A percentile compares a stretch with the other conserved stretches of the same genome.
phyloP scores from a whole-genome alignment of 2,329 filamentous ascomycete species.

The Rhynchosporium secalis region DNA sequence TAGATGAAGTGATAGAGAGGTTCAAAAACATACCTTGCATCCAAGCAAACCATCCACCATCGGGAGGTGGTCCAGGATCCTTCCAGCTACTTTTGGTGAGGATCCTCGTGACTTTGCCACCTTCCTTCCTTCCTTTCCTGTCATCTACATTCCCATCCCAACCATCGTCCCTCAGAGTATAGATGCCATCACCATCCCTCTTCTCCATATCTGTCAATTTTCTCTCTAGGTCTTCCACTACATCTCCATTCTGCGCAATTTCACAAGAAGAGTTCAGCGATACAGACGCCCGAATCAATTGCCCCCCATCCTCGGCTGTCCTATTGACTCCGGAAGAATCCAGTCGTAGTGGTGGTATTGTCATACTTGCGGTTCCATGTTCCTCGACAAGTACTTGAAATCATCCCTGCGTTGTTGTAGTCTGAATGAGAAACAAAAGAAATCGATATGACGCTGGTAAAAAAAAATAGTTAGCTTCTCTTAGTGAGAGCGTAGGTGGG shows the following conservation, averaged over 20 bases:
- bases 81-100: conserved; percentile 35
- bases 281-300: background rate
- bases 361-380: background rate
- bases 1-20: background rate
- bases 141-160: conserved; percentile 2
- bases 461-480: too few relatives aligned
- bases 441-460: too few relatives aligned
- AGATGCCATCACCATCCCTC: conserved; percentile 17
- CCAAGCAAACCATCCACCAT: conserved; percentile 38
- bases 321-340: background rate
- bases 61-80: conserved; percentile 37
- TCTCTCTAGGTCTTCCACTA: conserved; percentile 11
- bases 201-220: conserved; percentile 7
- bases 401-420: background rate
- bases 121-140: conserved; percentile 4
- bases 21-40: conserved; percentile 30
- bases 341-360: background rate
- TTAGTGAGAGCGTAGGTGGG: too few relatives aligned
- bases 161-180: conserved; percentile 4
- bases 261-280: background rate
- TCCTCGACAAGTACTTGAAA: background rate
- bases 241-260: background rate
- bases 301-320: background rate
- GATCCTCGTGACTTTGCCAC: conserved; percentile 23
- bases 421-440: background rate